Conservation (phyloP, 306 rosid genomes). For the Vachellia collinsii region DNA sequence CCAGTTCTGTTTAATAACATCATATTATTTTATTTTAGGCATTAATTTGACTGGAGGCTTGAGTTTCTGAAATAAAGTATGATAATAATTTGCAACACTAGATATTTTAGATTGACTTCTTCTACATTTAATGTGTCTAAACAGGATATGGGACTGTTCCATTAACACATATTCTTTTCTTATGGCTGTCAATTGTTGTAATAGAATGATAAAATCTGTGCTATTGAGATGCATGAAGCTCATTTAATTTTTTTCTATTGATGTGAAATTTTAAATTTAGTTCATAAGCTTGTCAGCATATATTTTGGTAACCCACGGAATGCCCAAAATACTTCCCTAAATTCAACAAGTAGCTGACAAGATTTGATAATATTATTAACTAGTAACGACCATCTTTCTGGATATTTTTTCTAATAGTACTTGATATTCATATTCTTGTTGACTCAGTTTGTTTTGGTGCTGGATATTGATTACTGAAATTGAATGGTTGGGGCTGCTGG, state of each 20-base stretch:
- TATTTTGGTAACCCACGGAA: background rate
- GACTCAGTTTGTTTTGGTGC: background rate
- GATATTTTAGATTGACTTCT: too few species aligned
- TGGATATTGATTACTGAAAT: background rate
- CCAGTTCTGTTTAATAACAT: background rate
- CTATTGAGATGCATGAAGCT: background rate
- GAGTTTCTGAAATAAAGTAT: too few species aligned
- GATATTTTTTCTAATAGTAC: background rate
- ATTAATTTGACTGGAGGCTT: slow-evolving; percentile 4
- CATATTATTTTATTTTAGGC: background rate
- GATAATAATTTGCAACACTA: background rate
- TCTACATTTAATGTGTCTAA: too few species aligned
- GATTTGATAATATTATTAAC: background rate
- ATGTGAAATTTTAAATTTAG: background rate
- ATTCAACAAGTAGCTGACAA: slow-evolving; percentile 1
- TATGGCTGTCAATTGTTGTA: background rate
- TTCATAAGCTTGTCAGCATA: background rate
- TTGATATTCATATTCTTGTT: background rate
- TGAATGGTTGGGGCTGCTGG: background rate
- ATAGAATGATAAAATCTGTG: background rate
- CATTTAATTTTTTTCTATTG: background rate
- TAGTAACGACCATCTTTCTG: background rate
- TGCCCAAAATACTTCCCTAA: background rate
- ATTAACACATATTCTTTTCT: background rate
- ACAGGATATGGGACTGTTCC: background rate